Conservation (phyloP, 306 rosid species). For the Dicorynia guianensis region DNA sequence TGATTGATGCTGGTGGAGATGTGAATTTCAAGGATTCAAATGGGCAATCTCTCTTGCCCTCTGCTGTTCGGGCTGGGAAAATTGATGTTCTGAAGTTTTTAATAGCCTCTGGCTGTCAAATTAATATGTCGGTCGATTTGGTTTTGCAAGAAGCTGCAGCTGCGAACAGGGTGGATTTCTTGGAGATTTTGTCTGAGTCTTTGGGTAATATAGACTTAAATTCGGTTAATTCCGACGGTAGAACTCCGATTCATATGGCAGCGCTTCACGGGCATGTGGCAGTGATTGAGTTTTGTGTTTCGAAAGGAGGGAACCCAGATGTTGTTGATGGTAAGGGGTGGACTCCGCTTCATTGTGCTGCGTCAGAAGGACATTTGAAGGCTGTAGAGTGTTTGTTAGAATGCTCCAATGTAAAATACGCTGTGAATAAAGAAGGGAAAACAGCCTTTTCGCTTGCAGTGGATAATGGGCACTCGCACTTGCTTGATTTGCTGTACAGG, state of each 20-base stretch:
- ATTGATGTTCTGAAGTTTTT: constrained; percentile 57
- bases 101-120: constrained; percentile 55
- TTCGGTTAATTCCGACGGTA: constrained; percentile 47
- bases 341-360: constrained; percentile 80
- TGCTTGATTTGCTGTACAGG: constrained; percentile 56
- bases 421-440: constrained; percentile 55
- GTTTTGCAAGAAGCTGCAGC: constrained; percentile 67
- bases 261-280: constrained; percentile 62
- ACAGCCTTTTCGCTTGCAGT: constrained; percentile 65
- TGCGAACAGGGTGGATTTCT: constrained; percentile 58
- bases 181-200: constrained; percentile 50
- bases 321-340: constrained; percentile 51
- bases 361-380: constrained; percentile 62
- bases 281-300: constrained; percentile 50
- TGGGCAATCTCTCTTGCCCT: constrained; percentile 49
- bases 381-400: constrained; percentile 59
- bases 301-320: constrained; percentile 64
- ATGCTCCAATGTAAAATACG: constrained; percentile 64
- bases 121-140: constrained; percentile 43
- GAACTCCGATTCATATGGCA: constrained; percentile 70
- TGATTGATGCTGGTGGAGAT: constrained; percentile 71
- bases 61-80: constrained; percentile 52
- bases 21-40: constrained; percentile 48
- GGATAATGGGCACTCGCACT: constrained; percentile 55
- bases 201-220: constrained; percentile 48